Conservation (phyloP, 2,329 filamentous ascomycete genomes). For the Lojkania enalia region DNA sequence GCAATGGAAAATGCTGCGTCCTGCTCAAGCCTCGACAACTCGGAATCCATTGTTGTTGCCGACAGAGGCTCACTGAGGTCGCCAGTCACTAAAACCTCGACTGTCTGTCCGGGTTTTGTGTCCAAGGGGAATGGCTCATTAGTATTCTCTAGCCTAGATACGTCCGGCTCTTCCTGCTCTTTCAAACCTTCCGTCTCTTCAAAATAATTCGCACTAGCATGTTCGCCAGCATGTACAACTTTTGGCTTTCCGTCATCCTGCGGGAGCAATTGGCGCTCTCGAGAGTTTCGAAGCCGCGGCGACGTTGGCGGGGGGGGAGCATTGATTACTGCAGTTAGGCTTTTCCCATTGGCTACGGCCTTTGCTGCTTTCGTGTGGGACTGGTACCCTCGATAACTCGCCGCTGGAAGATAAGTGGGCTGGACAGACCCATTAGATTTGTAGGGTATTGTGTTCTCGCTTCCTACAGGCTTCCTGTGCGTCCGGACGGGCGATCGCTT, state of each 20-base stretch:
- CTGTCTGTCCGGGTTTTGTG: too few species aligned
- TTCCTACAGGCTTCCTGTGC: not conserved
- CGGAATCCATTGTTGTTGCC: constrained; percentile 2
- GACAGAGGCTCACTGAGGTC: too few species aligned
- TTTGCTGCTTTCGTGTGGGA: constrained; percentile 37
- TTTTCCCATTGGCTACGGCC: constrained; percentile 25
- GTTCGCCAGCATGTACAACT: too few species aligned
- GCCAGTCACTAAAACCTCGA: too few species aligned
- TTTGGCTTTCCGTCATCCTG: too few species aligned
- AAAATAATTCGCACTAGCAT: too few species aligned
- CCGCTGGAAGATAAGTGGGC: constrained; percentile 27
- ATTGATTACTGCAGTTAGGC: constrained; percentile 35
- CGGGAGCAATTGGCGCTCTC: constrained; percentile 35
- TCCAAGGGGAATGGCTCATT: too few species aligned
- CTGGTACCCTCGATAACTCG: constrained; percentile 37
- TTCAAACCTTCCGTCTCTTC: too few species aligned
- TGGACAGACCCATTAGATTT: constrained; percentile 16
- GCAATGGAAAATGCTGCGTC: constrained; percentile 11
- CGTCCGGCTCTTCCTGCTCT: too few species aligned
- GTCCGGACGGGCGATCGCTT: constrained; percentile 32
- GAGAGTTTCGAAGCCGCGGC: constrained; percentile 40
- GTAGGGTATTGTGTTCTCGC: constrained; percentile 13
- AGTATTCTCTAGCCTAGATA: too few species aligned
- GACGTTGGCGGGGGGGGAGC: constrained; percentile 35
- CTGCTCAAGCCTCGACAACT: constrained; percentile 9